Evolutionary conservation across 768 basidiomycete genomes (phyloP), one percentile per base, ranked within the genome.

Genomic region (Phallus indusiatus): DNA sequence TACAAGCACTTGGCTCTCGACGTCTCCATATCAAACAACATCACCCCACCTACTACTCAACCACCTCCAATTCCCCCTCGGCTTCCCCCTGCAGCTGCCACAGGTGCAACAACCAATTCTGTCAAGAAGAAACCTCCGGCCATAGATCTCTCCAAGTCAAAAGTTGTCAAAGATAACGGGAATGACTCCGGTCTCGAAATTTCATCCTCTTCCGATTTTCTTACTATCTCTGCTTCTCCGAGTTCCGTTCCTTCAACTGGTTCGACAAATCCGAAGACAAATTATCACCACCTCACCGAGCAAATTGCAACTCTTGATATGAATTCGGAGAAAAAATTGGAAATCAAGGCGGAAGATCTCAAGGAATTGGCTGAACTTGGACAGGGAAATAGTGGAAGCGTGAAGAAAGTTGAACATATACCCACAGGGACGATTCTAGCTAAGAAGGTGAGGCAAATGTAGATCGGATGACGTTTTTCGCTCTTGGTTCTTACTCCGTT

Each of bases 321-420:
- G 75, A 89, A 87, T 66, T 83, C 85, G 35, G 88, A 91, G 74
- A 84, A 85, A 70, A 90, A 90, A 72, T 69, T 78, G 64, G 89
- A 95, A 67, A 74, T 98, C 65, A 78, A 83, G 65, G 84, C 87
- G 65, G 94, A 95, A 69, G 96, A 98, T 70, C 75, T 99, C 68
- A 87, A 87, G 72, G 89, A 94, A 64, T 69, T 98, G 50, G 81
- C 83, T 56, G 96, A 99, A 71, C 79, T 99, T 2, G 96, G 96
- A 3, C 86, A 90, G 64, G 96, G 96, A 3, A 98, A 98, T 67
- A 94, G 96, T 1, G 96, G 96, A 56, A 96, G 94, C 56, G 96
- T 99, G 52, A 94, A 94, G 73, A 90, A 89, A 73, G 94, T 96
- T 17, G 85, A 94, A 71, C 96, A 99, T 69, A 78, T 82, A 14